Percentiles rank a stretch among this genome's conserved stretches.
Conservation (phyloP, 768 basidiomycete genomes). For the Scleroderma citrinum region DNA sequence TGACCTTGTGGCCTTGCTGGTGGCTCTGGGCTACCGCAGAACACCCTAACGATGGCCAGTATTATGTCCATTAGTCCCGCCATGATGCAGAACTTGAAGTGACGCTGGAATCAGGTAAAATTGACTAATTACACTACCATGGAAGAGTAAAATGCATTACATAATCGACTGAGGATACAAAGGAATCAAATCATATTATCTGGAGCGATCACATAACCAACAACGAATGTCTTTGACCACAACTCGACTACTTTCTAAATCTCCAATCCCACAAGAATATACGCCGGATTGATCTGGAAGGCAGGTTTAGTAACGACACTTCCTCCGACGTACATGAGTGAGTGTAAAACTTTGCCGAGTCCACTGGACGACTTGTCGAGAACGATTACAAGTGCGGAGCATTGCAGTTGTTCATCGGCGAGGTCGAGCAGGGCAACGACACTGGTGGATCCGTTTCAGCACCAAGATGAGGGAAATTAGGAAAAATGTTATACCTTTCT, state of each 20-base stretch:
- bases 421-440: conserved; percentile 84
- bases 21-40: conserved; percentile 20
- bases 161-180: neutral
- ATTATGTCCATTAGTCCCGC: conserved; percentile 22
- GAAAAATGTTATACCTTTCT: conserved; percentile 57
- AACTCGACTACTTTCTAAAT: conserved; percentile 28
- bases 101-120: neutral
- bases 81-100: conserved; percentile 8
- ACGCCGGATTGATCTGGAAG: conserved; percentile 69
- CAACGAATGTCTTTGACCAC: conserved; percentile 24
- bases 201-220: conserved; percentile 21
- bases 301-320: conserved; percentile 77
- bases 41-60: conserved; percentile 13
- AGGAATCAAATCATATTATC: neutral
- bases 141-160: neutral
- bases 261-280: conserved; percentile 82
- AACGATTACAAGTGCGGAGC: conserved; percentile 73
- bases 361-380: conserved; percentile 68
- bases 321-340: conserved; percentile 90
- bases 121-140: neutral
- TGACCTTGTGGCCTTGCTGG: conserved; percentile 13
- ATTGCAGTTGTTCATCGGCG: conserved; percentile 78
- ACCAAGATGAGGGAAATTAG: conserved; percentile 5
- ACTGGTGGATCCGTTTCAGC: conserved; percentile 30
- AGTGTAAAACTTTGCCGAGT: conserved; percentile 73